Evolutionary conservation across 192 early-diverging fungal genomes (phyloP), one percentile per base, ranked within the genome.

Genomic region (Rhizoclosmatium globosum): DNA sequence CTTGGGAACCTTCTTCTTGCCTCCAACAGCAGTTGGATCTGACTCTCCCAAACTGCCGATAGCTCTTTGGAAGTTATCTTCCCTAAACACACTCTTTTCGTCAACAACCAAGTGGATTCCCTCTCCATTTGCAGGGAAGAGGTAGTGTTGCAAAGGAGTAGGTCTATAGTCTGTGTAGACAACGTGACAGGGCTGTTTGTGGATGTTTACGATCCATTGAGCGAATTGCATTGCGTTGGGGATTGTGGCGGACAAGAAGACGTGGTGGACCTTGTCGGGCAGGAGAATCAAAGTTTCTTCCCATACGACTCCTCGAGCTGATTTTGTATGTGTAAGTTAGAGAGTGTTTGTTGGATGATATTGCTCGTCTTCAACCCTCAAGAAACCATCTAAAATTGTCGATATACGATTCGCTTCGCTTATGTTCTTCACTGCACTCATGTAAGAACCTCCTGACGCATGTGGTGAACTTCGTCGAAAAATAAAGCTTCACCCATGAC

Each of bases 161-260:
- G 98, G 98, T 44, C 98, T 92, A 82, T 93, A 98, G 83, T 98
- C 95, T 13, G 98, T 99, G 82, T 97, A 98, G 2, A 99, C 97
- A 70, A 99, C 95, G 77, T 99, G 97, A 84, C 96, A 98, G n/a
- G 96, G 94, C 84, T 97, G 96, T 76, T 94, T 89, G 86, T 99
- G 94, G 43, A 95, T 93, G 76, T 94, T 95, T 77, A 92, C 93
- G 76, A 99, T 97, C 98, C 98, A 99, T 87, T 98, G 94, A 39
- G 98, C 96, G 88, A 99, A 99, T 82, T 99, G 94, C 92, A 97
- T 94, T 7, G 98, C 96, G 73, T 99, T 99, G 43, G 98, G 98
- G 78, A 99, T 99, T 11, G 98, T 99, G 48, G 96, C 98, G 4
- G 98, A 99, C 60, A 99, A 88, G 78, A 99, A 97, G 41, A 97